Evolutionary conservation across 1,284 basidiomycete genomes (phyloP).

Genomic region (Naganishia albida): DNA sequence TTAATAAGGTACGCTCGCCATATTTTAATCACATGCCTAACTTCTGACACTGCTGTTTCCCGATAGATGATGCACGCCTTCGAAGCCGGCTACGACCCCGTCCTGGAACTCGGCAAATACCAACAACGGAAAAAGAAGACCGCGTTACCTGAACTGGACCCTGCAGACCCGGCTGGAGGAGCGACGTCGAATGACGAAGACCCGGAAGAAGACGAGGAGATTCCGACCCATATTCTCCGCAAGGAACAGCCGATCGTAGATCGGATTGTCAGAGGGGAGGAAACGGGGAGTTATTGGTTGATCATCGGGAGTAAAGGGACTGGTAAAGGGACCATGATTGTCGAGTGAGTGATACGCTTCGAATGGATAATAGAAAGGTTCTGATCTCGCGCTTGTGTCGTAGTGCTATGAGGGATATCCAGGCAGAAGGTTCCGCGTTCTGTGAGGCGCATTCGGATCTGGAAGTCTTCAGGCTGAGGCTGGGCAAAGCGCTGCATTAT

Average conservation of each 20-base stretch:
- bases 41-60: not conserved
- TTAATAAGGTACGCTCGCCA: conserved; percentile 63
- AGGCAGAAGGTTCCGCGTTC: conserved; percentile 64
- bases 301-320: conserved; percentile 73
- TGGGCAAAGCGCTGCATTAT: conserved; percentile 67
- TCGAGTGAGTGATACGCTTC: conserved; percentile 57
- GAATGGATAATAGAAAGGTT: not conserved
- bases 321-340: conserved; percentile 75
- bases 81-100: conserved; percentile 62
- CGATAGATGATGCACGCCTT: conserved; percentile 50
- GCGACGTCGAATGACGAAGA: conserved; percentile 35
- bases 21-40: not conserved
- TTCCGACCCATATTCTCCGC: conserved; percentile 60
- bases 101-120: conserved; percentile 67
- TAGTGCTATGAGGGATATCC: conserved; percentile 66
- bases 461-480: conserved; percentile 73
- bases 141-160: conserved; percentile 25
- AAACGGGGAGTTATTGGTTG: conserved; percentile 72
- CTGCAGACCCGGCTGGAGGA: conserved; percentile 15
- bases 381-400: not conserved
- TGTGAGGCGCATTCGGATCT: conserved; percentile 64
- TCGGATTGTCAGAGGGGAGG: conserved; percentile 70
- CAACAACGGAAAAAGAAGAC: conserved; percentile 45
- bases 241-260: conserved; percentile 75
- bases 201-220: conserved; percentile 52